A percentile compares a stretch with the other conserved stretches of the same genome.
These are phyloP conservation scores for Entrophospora sp. DNA, from an alignment of 192 early-diverging fungal genomes.

Conservation along the genomic window DNA sequence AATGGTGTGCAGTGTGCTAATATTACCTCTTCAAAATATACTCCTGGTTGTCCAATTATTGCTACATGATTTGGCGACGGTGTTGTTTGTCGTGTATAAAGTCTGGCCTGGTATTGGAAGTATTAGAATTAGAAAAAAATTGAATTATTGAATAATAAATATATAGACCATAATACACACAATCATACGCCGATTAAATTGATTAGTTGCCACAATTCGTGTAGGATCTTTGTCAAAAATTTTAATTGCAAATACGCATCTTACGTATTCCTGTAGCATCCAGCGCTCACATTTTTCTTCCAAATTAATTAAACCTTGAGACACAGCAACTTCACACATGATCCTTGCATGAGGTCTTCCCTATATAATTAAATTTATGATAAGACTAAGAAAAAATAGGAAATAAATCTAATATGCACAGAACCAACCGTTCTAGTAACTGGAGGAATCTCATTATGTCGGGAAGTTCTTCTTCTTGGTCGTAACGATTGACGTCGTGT, in stretches of 20 bases:
- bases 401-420: neutral
- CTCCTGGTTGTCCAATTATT: neutral
- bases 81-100: neutral
- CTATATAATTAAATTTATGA: conserved; percentile 19
- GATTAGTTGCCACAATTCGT: neutral
- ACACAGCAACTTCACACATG: neutral
- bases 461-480: neutral
- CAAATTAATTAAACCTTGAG: neutral
- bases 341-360: conserved; percentile 11
- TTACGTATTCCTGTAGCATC: conserved; percentile 12
- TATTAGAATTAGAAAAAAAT: neutral
- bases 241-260: conserved; percentile 9
- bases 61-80: neutral
- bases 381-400: conserved; percentile 12
- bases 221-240: neutral
- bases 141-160: conserved; percentile 6
- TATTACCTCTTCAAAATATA: conserved; percentile 13
- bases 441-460: neutral
- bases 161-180: neutral
- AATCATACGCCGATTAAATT: conserved; percentile 6
- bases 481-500: too few relatives aligned
- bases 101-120: neutral
- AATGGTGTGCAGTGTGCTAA: neutral
- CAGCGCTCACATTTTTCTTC: neutral
- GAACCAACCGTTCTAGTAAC: conserved; percentile 5